phyloP scores from a whole-genome alignment of 306 rosid species.

The Oemleria cerasiformis region DNA sequence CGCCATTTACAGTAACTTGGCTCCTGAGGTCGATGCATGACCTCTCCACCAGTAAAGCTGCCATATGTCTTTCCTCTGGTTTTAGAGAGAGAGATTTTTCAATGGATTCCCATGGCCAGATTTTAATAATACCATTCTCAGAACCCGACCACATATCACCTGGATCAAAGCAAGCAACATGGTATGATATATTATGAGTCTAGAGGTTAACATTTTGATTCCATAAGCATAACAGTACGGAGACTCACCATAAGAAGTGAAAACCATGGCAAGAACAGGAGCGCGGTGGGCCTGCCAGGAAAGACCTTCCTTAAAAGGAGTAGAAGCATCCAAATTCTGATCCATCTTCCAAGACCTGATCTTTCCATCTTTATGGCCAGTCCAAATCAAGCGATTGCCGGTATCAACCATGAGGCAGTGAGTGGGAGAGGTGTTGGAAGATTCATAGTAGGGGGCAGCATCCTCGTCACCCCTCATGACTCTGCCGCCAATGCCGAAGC shows the following conservation, averaged over 20 bases:
- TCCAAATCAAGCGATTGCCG: constrained; percentile 70
- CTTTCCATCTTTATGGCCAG: constrained; percentile 96
- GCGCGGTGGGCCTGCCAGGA: constrained; percentile 97
- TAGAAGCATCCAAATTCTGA: constrained; percentile 45
- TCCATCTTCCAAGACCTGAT: constrained; percentile 89
- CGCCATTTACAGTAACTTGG: constrained; percentile 91
- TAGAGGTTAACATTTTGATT: not conserved
- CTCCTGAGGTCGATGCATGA: constrained; percentile 70
- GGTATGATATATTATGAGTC: not conserved
- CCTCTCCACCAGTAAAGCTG: constrained; percentile 94
- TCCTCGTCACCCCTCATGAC: constrained; percentile 92
- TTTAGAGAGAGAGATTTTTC: constrained; percentile 87
- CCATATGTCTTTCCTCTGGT: constrained; percentile 92
- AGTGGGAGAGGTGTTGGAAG: constrained; percentile 69
- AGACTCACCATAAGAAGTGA: constrained; percentile 55
- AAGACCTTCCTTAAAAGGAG: constrained; percentile 94
- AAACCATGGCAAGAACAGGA: constrained; percentile 73
- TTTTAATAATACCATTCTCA: constrained; percentile 81
- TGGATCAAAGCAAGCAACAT: constrained; percentile 27
- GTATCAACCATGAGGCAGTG: constrained; percentile 60
- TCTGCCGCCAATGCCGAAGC: constrained; percentile 68
- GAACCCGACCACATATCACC: constrained; percentile 98
- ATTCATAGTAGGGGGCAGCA: constrained; percentile 84
- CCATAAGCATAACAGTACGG: not conserved
- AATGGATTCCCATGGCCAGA: constrained; percentile 97